Evolutionary conservation across 23 red algal species (phyloP).

Genomic region (Gracilaria caudata): DNA sequence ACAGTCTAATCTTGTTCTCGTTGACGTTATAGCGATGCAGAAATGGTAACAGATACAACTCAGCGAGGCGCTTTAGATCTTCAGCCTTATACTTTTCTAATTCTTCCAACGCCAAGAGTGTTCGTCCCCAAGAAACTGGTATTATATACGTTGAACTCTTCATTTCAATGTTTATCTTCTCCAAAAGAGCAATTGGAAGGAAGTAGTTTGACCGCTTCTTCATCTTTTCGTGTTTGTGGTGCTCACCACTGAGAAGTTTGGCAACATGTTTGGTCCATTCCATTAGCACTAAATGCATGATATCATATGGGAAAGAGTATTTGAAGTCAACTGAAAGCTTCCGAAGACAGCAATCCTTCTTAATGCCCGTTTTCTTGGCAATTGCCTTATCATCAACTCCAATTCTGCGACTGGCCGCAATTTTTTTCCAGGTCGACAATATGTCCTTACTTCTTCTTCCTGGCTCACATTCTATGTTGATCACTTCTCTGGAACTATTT

Average conservation of each 20-base stretch:
- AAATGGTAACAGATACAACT: neutral
- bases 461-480: neutral
- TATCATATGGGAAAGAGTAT: neutral
- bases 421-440: neutral
- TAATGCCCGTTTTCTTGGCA: neutral
- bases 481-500: neutral
- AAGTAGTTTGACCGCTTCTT: neutral
- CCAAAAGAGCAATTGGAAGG: neutral
- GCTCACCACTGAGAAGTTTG: neutral
- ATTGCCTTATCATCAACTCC: neutral
- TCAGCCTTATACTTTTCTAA: neutral
- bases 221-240: neutral
- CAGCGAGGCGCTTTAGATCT: neutral
- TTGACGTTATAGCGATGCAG: neutral
- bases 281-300: conserved; percentile 12
- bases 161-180: neutral
- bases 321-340: neutral
- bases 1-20: neutral
- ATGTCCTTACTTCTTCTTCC: neutral
- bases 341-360: neutral
- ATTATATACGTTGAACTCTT: neutral
- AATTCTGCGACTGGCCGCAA: neutral
- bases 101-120: neutral
- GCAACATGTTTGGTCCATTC: neutral
- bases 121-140: neutral